Evolutionary conservation across 2,329 filamentous ascomycete species (phyloP), one percentile per base, ranked within the genome.

Genomic region (Scopulariopsis brevicaulis): DNA sequence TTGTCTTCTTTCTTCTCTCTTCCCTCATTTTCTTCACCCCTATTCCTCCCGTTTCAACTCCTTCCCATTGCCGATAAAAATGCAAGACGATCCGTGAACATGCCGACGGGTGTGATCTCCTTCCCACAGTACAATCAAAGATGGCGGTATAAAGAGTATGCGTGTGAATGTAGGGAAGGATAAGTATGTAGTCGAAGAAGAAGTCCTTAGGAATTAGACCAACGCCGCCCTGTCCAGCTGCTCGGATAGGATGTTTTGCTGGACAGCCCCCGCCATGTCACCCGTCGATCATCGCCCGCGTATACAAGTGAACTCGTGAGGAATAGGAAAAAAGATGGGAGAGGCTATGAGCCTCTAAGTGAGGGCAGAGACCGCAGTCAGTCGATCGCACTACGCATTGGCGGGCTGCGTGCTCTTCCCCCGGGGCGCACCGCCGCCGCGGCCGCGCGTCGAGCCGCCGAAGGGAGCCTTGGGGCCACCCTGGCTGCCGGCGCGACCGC

Each of bases 381-480:
- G 20, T 35, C 28, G 14, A 54, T 53, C 14, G 22, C 32, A 55
- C 58, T 72, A 82, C 63, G 77, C 79, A 63, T 80, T 82, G 64
- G 79, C 75, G 54, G 73, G 66, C 68, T 81, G 79, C 55, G 78
- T 71, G 62, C 87, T 85, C 63, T 87, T 83, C 59, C 83, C 81
- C 60, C 84, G 82, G 63, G 83, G 75, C 66, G 79, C 76, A 64
- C 83, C 83, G 59, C 83, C 82, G 62, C 89, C 84, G 62, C 86
- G 79, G 63, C 74, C 75, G 22, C 55, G 32, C 24, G 28, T 40
- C 58, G 86, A 85, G 58, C 85, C 28, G 28, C 28, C 82, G 74
- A 87, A 92, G 68, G 82, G 85, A 61, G 87, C 85, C 59, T 86
- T 84, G 64, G 83, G 77, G 62, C 71, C 74, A 58, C 77, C 73